Evolutionary conservation across 1,139 yeast species (phyloP), one percentile per base, ranked within the genome.

Genomic region (Suhomyces bolitotheri): DNA sequence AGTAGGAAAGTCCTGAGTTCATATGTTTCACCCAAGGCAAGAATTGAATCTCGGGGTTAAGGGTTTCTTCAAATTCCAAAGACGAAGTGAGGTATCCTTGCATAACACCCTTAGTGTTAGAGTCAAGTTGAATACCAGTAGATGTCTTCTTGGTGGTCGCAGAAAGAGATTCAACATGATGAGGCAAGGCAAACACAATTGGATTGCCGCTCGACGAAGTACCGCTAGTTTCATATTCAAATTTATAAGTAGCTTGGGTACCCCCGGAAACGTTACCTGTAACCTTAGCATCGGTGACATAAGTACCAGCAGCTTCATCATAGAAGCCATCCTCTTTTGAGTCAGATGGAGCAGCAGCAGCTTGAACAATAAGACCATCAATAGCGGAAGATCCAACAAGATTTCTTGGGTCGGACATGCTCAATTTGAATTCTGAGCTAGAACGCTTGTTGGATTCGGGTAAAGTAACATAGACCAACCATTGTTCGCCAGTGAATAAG

Each of bases 81-180:
- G 55, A 53, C 42, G 66, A 69, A 16, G 88, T 66, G 36, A 79
- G 58, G 52, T 67, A 79, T 4, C 76, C 94, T 32, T 68, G 64
- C 82, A 84, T 78, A 10, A 51, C 50, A 32, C 95, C 95, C 64
- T 82, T 83, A 34, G 84, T 76, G 17, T 82, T 70, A 0, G 89
- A 79, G 22, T 68, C 65, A 29, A 80, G 57, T 12, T 62, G 53
- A 31, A 80, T 65, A 17, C 76, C 76, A 16, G 87, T 78, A 23
- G 65, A 56, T 2, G 62, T 50, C 3, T 54, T 45, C 4, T 60
- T 36, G 36, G 71, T 65, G 3, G 56, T 53, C 2, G 62, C 39
- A 19, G 69, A 54, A 43, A 84, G 64, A 1, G 85, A 71, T 22
- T 62, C 64, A 31, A 77, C 67, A 41, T 82, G 94, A 57, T 86